Base-by-base conservation (phyloP, 352 stramenopile species). In the Achlya hypogyna region DNA sequence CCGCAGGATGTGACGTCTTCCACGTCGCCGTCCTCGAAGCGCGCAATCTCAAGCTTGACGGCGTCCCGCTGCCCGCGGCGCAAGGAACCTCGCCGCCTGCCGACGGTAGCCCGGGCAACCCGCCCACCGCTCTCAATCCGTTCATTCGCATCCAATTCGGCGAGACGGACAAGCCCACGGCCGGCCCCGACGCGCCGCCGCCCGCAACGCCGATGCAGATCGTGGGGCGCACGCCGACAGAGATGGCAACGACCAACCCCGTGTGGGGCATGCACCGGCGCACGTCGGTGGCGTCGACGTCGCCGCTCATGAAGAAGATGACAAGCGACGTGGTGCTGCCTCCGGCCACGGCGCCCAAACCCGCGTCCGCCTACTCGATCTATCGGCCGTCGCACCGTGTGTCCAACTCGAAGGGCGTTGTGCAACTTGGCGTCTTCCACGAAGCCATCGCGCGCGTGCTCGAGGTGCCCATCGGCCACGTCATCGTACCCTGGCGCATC, bases 371-470 rank as follows among this genome's bases (percentile, higher is more conserved):
- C 35, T 64, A 51, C 47, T 51, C 54, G 32, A 51, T 64, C 47
- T 64, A 38, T 38, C 54, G 54, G 3, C 5, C 22, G 35, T 64
- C 54, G 18, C 32, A 64, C 23, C 8, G 28, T n/a, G n/a, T 27
- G 18, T 38, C 12, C 20, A 64, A 31, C 35, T 53, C 35, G 18
- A 64, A 64, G 38, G 54, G 54, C 6, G 54, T 31, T 20, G 45
- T 64, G 32, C 31, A 51, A 25, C 52, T 64, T 45, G 52, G 47
- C 22, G 54, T 64, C 20, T 64, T 51, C 29, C 54, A 64, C 40
- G 54, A 64, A 64, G 34, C 34, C 54, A 25, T 34, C n/a, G 4
- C 32, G 10, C 32, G 20, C 34, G 40, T 45, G 12, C 14, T 45
- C 12, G 54, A 64, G 12, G 45, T 52, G 45, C 20, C 54, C n/a